Evolutionary conservation across 441 rosid species (phyloP).

Genomic region (Kokia cookei): DNA sequence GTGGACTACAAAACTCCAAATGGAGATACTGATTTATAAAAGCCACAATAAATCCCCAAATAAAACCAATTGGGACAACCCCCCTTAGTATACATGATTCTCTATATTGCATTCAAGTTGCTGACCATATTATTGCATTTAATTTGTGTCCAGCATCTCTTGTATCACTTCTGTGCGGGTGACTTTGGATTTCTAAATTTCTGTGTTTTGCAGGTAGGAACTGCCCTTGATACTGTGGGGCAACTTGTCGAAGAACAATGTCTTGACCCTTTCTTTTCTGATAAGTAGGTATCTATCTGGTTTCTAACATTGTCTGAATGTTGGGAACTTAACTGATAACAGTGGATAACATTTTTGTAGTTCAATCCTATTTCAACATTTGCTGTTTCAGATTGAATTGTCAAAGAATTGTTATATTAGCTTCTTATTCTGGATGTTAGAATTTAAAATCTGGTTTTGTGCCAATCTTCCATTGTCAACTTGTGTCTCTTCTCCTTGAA

Average conservation of each 20-base stretch:
- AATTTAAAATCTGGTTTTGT: not conserved
- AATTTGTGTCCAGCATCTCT: not conserved
- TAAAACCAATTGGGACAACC: not conserved
- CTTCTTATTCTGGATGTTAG: not conserved
- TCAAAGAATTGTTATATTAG: not conserved
- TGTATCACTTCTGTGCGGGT: not conserved
- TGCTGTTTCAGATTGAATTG: not conserved
- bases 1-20: not conserved
- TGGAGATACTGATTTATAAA: not conserved
- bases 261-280: constrained; percentile 55
- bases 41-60: not conserved
- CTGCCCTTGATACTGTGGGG: constrained; percentile 58
- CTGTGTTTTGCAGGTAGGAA: constrained; percentile 45
- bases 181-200: not conserved
- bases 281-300: constrained; percentile 43
- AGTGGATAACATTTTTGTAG: not conserved
- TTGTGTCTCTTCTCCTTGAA: not conserved
- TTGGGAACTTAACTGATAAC: not conserved
- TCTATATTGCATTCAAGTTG: not conserved
- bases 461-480: not conserved
- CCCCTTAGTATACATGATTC: not conserved
- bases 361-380: constrained; percentile 1
- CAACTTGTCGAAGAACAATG: constrained; percentile 68
- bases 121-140: not conserved
- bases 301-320: not conserved